Evolutionary conservation across 768 basidiomycete species (phyloP), one percentile per base, ranked within the genome.

Genomic region (Kwoniella dendrophila): DNA sequence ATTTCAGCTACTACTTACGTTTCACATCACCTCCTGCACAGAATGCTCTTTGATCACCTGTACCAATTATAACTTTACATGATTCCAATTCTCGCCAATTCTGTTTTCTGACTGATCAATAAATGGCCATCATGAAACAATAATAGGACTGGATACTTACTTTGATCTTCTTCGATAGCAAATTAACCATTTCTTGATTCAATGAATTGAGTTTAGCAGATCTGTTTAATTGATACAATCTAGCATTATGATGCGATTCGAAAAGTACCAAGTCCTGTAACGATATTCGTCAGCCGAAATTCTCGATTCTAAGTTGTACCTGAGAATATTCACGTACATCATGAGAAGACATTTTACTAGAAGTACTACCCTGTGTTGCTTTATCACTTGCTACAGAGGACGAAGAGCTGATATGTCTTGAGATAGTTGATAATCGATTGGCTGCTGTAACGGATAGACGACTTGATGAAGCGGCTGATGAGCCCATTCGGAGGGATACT

Each of bases 11-110:
- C 29, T 22, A 83, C 88, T 79, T 69, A 94, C 95, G 82, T 62
- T 86, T 87, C 59, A 99, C 90, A 79, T 99, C 96, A 44, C 96
- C 96, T 14, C 96, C 96, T 5, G 90, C 88, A 72, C 93, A 98
- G 76, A 97, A 98, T 12, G 88, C 90, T 61, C 86, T 83, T 3
- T 87, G 88, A 12, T 78, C 72, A 1, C 77, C 77, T 8, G 63
- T 68, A 0, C 74, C 77, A 34, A 78, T 65, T 10, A 78, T 69
- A 16, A 77, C 62, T 49, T 74, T 62, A 36, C 69, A 68, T 26
- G 66, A 63, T n/a, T 74, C 73, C 4, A 72, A 67, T 14, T 72
- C 71, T 50, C 63, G 53, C 75, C 75, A 76, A 48, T 62, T 62
- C 75, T 76, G 12, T 38, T 8, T 38, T 38, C 36, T 38, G 36